Percentiles rank a stretch among this genome's conserved stretches.
Conservation (phyloP, 768 basidiomycete genomes). For the Gyrodon lividus region DNA sequence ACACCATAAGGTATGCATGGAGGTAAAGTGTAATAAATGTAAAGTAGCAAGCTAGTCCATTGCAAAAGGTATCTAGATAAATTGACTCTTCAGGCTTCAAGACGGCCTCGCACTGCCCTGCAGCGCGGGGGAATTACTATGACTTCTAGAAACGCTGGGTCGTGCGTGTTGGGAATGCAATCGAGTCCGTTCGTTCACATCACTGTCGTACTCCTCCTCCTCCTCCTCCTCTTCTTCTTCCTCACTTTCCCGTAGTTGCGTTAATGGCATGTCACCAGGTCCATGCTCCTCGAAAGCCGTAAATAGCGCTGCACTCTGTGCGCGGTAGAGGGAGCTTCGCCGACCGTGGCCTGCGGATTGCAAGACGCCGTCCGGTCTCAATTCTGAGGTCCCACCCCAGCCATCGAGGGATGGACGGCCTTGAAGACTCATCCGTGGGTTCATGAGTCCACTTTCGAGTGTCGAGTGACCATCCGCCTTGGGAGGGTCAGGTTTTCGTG, state of each 20-base stretch:
- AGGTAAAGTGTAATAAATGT: constrained; percentile 16
- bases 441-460: constrained; percentile 66
- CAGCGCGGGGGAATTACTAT: constrained; percentile 50
- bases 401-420: constrained; percentile 81
- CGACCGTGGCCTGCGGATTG: constrained; percentile 54
- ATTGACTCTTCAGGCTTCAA: constrained; percentile 9
- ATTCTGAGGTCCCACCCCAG: constrained; percentile 48
- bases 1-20: constrained; percentile 20
- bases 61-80: constrained; percentile 15
- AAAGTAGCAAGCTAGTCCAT: constrained; percentile 28
- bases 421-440: constrained; percentile 78
- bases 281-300: constrained; percentile 66
- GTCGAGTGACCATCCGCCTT: constrained; percentile 48
- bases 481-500: constrained; percentile 54
- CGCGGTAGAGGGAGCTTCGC: constrained; percentile 62
- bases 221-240: constrained; percentile 51
- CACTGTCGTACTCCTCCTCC: constrained; percentile 44
- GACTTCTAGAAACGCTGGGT: constrained; percentile 47
- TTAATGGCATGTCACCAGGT: constrained; percentile 52
- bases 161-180: constrained; percentile 28
- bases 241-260: constrained; percentile 64
- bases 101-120: constrained; percentile 26
- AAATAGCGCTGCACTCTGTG: constrained; percentile 68
- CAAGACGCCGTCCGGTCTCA: constrained; percentile 26
- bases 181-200: constrained; percentile 45